Conservation (phyloP, 352 stramenopile genomes). For the Phytopythium mirpurense region DNA sequence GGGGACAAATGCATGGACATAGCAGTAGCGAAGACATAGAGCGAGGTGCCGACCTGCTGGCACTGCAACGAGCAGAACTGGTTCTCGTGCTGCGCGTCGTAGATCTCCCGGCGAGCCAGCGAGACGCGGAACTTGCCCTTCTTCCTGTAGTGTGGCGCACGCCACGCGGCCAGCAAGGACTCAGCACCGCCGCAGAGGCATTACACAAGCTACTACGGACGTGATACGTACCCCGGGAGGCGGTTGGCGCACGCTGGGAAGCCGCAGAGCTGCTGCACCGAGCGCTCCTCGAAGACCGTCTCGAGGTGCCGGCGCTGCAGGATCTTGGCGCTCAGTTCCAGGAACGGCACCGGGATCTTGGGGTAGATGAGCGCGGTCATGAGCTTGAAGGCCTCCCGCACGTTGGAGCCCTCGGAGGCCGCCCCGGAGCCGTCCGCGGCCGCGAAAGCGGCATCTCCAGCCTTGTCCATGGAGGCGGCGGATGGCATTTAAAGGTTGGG, state of each 20-base stretch:
- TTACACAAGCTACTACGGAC: background rate
- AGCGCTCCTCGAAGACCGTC: constrained; percentile 78
- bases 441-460: background rate
- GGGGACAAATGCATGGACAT: background rate
- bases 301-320: constrained; percentile 78
- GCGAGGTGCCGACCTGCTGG: constrained; percentile 34
- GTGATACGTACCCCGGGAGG: constrained; percentile 32
- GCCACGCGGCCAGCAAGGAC: background rate
- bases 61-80: constrained; percentile 78
- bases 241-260: constrained; percentile 65
- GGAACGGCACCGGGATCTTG: constrained; percentile 50
- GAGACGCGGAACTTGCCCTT: constrained; percentile 69
- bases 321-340: constrained; percentile 61
- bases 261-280: constrained; percentile 57
- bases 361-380: constrained; percentile 76
- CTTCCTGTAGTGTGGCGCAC: constrained; percentile 24
- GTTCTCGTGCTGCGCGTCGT: constrained; percentile 72
- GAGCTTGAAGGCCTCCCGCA: constrained; percentile 74
- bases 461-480: background rate
- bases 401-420: constrained; percentile 37
- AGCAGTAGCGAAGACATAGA: too few species aligned
- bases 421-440: background rate
- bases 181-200: constrained; percentile 9
- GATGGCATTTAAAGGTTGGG: background rate
- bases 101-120: constrained; percentile 68